phyloP scores from a whole-genome alignment of 202 grass and related monocot species.

The Carex sylvatica region DNA sequence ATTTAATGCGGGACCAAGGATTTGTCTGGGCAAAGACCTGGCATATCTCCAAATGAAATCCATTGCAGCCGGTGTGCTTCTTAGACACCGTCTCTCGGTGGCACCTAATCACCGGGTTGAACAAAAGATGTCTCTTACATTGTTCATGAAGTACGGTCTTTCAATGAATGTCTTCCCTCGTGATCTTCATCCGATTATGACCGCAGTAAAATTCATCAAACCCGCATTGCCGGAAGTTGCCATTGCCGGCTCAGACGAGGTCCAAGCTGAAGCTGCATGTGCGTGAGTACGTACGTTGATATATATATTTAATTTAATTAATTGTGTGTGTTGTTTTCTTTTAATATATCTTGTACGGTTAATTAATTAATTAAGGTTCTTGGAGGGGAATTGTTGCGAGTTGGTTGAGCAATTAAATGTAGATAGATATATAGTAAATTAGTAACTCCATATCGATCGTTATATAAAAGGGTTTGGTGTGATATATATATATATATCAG shows the following conservation, averaged over 20 bases:
- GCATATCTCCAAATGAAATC: slow-evolving; percentile 98
- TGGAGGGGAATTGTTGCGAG: slow-evolving; percentile 6
- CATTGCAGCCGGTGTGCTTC: slow-evolving; percentile 76
- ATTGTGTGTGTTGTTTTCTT: slow-evolving; percentile 19
- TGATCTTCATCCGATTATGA: slow-evolving; percentile 37
- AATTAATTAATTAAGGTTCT: neutral
- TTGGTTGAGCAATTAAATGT: slow-evolving; percentile 30
- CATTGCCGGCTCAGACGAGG: neutral
- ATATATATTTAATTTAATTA: slow-evolving; percentile 18
- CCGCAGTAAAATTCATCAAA: slow-evolving; percentile 27
- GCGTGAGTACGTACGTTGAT: slow-evolving; percentile 25
- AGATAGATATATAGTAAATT: slow-evolving; percentile 29
- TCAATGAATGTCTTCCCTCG: slow-evolving; percentile 60
- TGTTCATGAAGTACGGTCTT: slow-evolving; percentile 94
- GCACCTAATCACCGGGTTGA: slow-evolving; percentile 73
- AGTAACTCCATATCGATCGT: neutral
- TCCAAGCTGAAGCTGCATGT: slow-evolving; percentile 37
- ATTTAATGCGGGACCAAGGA: slow-evolving; percentile 85
- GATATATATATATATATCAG: neutral
- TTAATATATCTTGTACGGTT: slow-evolving; percentile 13
- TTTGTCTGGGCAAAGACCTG: slow-evolving; percentile 94
- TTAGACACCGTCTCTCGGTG: slow-evolving; percentile 61
- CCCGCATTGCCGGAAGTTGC: neutral
- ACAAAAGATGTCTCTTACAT: slow-evolving; percentile 97
- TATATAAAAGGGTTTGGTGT: slow-evolving; percentile 9